These are phyloP conservation scores for Phytophthora pisi DNA, from an alignment of 352 stramenopile species.

Conservation along the genomic window DNA sequence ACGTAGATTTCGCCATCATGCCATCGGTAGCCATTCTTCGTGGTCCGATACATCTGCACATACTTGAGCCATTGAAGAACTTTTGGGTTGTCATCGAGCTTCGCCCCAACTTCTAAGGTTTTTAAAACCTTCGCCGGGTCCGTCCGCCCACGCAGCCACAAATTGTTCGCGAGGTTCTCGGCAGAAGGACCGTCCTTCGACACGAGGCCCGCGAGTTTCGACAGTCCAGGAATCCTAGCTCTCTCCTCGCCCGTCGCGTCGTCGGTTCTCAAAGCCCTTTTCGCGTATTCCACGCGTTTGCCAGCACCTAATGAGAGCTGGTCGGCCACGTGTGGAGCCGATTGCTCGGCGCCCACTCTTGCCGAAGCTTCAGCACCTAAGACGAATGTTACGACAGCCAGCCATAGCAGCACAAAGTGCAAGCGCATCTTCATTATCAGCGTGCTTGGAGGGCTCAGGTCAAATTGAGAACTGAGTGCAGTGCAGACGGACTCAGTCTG, in stretches of 20 bases:
- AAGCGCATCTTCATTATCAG: neutral
- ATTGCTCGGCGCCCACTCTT: neutral
- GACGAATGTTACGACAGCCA: neutral
- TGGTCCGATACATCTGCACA: neutral
- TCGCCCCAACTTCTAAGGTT: neutral
- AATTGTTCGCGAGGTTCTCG: neutral
- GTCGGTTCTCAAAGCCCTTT: neutral
- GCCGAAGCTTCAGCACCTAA: neutral
- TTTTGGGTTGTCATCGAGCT: neutral
- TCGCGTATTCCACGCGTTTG: neutral
- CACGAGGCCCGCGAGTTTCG: neutral
- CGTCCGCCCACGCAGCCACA: neutral
- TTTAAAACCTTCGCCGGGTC: neutral
- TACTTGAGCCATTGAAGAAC: neutral
- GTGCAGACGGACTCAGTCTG: too few species aligned
- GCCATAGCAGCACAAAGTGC: neutral
- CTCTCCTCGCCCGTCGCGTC: neutral
- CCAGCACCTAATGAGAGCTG: neutral
- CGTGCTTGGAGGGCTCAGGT: neutral
- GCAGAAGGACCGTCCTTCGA: neutral
- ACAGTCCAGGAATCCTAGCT: neutral
- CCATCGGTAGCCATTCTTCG: neutral
- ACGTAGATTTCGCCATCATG: neutral
- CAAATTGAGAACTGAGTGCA: neutral
- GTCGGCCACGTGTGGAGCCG: neutral